A percentile compares a stretch with the other conserved stretches of the same genome.
Evolutionary conservation across 805 yeast genomes (phyloP).

Genomic region (Myxozyma nipponensis): DNA sequence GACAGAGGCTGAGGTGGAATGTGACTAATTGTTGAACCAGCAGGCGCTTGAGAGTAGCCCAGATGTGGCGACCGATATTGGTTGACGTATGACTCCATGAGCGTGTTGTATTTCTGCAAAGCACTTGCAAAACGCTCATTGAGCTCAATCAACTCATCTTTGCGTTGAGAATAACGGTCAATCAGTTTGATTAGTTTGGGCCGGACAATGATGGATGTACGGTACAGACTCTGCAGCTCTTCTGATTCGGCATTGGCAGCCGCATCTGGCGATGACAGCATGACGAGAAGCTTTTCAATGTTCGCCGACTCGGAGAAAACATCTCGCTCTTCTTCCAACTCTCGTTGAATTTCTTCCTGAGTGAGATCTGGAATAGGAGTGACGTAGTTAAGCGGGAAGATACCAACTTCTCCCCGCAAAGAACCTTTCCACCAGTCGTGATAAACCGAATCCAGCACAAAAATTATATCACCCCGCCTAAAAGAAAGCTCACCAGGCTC

Average conservation of each 20-base stretch:
- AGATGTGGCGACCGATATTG: conserved; percentile 18
- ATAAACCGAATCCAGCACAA: conserved; percentile 81
- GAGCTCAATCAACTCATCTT: conserved; percentile 70
- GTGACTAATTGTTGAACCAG: neutral
- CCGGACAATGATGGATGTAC: conserved; percentile 65
- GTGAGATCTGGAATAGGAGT: conserved; percentile 68
- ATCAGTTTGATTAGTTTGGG: conserved; percentile 70
- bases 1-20: neutral
- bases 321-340: conserved; percentile 48
- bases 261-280: conserved; percentile 44
- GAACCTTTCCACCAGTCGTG: conserved; percentile 97
- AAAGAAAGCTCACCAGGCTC: conserved; percentile 89
- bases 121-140: conserved; percentile 70
- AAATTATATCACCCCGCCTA: conserved; percentile 79
- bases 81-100: conserved; percentile 52
- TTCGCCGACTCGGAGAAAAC: conserved; percentile 54
- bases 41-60: neutral
- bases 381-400: conserved; percentile 90
- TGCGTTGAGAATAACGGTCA: conserved; percentile 70
- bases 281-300: conserved; percentile 65
- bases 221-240: conserved; percentile 70
- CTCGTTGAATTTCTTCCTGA: conserved; percentile 53
- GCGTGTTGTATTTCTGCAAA: conserved; percentile 60
- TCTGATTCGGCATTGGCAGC: conserved; percentile 48
- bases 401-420: conserved; percentile 72